phyloP scores from a whole-genome alignment of 2,329 filamentous ascomycete species.

The Arthrobotrys sphaeroides region DNA sequence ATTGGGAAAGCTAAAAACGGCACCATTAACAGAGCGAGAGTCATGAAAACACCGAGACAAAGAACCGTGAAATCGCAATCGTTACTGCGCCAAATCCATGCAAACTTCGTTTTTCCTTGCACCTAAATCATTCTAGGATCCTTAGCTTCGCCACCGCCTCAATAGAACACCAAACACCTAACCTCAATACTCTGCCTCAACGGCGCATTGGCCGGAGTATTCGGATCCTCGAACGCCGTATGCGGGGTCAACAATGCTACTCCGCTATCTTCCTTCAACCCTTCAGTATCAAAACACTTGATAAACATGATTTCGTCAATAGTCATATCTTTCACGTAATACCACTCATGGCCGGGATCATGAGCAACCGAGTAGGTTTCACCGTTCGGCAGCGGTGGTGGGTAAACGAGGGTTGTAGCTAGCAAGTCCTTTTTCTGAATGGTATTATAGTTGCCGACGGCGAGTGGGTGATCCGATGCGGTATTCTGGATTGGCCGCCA shows the following conservation, averaged over 20 bases:
- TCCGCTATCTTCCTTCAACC: constrained; percentile 35
- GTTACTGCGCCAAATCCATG: constrained; percentile 19
- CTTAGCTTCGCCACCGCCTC: neutral
- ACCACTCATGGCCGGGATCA: constrained; percentile 74
- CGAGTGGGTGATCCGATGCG: constrained; percentile 74
- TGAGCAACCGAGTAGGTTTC: constrained; percentile 77
- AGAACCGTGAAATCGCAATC: neutral
- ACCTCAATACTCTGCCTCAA: constrained; percentile 90
- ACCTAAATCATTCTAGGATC: neutral
- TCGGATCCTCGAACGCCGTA: constrained; percentile 80
- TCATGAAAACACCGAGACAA: neutral
- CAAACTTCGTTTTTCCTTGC: neutral
- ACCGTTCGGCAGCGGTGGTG: constrained; percentile 67
- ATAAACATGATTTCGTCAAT: constrained; percentile 77
- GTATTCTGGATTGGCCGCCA: constrained; percentile 74
- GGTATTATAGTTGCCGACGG: constrained; percentile 72
- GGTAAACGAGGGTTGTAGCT: constrained; percentile 72
- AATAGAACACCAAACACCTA: constrained; percentile 72
- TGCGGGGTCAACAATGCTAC: constrained; percentile 66
- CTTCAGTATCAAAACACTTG: constrained; percentile 76
- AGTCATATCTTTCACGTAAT: constrained; percentile 81
- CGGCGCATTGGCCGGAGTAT: constrained; percentile 74
- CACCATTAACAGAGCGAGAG: neutral
- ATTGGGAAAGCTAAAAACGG: neutral
- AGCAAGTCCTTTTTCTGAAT: constrained; percentile 69